These are phyloP conservation scores for Metschnikowia shivogae DNA, from an alignment of 805 yeast species.

Conservation along the genomic window DNA sequence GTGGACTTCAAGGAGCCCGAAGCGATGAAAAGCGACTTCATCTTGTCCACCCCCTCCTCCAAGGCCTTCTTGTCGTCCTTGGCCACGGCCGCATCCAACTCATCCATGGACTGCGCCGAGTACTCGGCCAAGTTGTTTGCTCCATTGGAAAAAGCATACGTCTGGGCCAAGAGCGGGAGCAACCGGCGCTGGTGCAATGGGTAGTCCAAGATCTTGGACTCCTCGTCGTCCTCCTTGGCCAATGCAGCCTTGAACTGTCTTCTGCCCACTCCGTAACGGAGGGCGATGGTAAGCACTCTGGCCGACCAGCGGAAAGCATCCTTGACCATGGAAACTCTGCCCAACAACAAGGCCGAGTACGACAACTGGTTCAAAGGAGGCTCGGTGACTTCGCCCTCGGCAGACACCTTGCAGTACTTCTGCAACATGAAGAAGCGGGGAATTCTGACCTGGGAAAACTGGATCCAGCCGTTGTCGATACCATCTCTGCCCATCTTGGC, in stretches of 20 bases:
- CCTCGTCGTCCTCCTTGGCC: constrained; percentile 39
- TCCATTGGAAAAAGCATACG: constrained; percentile 72
- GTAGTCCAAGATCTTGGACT: constrained; percentile 77
- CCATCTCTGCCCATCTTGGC: constrained; percentile 96
- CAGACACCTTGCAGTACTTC: constrained; percentile 67
- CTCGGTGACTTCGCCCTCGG: constrained; percentile 65
- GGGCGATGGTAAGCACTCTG: constrained; percentile 76
- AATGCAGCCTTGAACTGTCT: constrained; percentile 64
- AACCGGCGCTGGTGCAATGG: constrained; percentile 86
- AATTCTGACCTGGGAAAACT: constrained; percentile 75
- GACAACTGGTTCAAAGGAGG: constrained; percentile 88
- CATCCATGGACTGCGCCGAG: constrained; percentile 46
- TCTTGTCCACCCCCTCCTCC: constrained; percentile 47
- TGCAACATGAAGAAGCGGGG: constrained; percentile 82
- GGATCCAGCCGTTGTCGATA: constrained; percentile 96
- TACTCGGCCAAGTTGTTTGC: constrained; percentile 56
- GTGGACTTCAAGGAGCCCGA: constrained; percentile 89
- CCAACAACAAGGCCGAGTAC: constrained; percentile 81
- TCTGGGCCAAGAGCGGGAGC: constrained; percentile 76
- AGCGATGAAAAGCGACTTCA: constrained; percentile 76
- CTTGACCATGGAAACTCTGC: constrained; percentile 85
- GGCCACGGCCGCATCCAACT: constrained; percentile 51
- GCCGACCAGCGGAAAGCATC: constrained; percentile 82
- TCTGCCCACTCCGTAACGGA: constrained; percentile 85
- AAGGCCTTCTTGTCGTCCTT: constrained; percentile 46